Conservation (phyloP, 2,329 filamentous ascomycete species). For the Monosporascus sp. region DNA sequence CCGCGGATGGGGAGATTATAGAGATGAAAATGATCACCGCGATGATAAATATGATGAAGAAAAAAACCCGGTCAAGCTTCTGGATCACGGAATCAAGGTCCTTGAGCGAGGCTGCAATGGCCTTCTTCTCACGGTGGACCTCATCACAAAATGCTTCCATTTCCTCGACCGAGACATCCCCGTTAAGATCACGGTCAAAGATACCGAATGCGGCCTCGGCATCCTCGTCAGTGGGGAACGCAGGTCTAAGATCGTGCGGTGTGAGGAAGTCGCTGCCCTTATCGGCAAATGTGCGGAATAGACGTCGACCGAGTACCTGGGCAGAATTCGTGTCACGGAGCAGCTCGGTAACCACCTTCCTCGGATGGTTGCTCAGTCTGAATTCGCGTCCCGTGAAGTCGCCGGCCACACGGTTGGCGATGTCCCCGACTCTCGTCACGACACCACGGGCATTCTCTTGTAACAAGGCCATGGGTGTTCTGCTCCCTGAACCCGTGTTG, state of each 20-base stretch:
- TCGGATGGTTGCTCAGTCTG: constrained; percentile 65
- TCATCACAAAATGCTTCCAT: constrained; percentile 90
- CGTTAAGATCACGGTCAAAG: constrained; percentile 95
- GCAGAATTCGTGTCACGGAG: constrained; percentile 67
- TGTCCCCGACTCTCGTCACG: constrained; percentile 74
- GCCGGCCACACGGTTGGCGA: constrained; percentile 72
- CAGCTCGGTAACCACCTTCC: constrained; percentile 77
- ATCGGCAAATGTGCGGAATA: constrained; percentile 81
- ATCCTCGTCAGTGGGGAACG: constrained; percentile 79
- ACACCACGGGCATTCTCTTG: constrained; percentile 71
- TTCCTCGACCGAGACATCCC: constrained; percentile 93
- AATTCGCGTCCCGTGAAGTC: constrained; percentile 80
- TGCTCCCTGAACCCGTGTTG: constrained; percentile 48
- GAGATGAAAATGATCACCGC: constrained; percentile 82
- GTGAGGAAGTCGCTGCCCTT: constrained; percentile 70
- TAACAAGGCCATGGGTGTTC: constrained; percentile 69
- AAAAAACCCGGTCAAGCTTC: constrained; percentile 82
- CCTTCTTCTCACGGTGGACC: constrained; percentile 89
- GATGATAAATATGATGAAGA: constrained; percentile 79
- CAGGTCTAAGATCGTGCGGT: constrained; percentile 69
- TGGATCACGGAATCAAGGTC: constrained; percentile 90
- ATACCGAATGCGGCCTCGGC: constrained; percentile 83
- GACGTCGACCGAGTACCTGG: constrained; percentile 77
- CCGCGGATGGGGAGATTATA: constrained; percentile 84
- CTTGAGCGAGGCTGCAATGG: constrained; percentile 89